Conservation (phyloP, 306 rosid genomes). For the Cercis canadensis region DNA sequence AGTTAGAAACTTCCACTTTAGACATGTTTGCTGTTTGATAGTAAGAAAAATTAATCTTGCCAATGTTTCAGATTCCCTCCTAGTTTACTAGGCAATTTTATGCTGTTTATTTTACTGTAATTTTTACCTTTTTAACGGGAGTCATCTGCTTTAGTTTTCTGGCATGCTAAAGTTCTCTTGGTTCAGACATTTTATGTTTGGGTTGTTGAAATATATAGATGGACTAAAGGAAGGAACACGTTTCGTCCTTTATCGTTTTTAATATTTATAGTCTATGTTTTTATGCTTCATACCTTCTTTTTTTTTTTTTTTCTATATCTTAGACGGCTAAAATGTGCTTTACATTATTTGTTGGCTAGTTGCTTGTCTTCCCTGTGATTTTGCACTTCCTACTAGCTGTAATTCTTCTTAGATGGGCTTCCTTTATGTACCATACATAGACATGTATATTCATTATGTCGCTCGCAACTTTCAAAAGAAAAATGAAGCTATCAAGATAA, state of each 20-base stretch:
- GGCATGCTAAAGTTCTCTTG: constrained; percentile 4
- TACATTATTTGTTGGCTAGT: constrained; percentile 10
- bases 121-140: not conserved
- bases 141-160: not conserved
- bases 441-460: too few species aligned
- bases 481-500: constrained; percentile 16
- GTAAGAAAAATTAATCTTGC: too few species aligned
- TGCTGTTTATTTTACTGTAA: not conserved
- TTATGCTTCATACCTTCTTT: not conserved
- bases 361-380: constrained; percentile 18
- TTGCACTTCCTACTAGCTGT: too few species aligned
- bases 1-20: too few species aligned
- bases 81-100: too few species aligned
- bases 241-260: not conserved
- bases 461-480: not conserved
- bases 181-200: constrained; percentile 1
- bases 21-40: too few species aligned
- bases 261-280: not conserved
- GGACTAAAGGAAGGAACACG: too few species aligned
- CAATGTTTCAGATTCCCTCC: too few species aligned
- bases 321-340: too few species aligned
- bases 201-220: not conserved
- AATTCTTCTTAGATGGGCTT: not conserved
- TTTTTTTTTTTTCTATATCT: not conserved
- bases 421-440: constrained; percentile 2